A percentile compares a stretch with the other conserved stretches of the same genome.
phyloP scores from a whole-genome alignment of 306 rosid genomes.

The Bauhinia variegata region DNA sequence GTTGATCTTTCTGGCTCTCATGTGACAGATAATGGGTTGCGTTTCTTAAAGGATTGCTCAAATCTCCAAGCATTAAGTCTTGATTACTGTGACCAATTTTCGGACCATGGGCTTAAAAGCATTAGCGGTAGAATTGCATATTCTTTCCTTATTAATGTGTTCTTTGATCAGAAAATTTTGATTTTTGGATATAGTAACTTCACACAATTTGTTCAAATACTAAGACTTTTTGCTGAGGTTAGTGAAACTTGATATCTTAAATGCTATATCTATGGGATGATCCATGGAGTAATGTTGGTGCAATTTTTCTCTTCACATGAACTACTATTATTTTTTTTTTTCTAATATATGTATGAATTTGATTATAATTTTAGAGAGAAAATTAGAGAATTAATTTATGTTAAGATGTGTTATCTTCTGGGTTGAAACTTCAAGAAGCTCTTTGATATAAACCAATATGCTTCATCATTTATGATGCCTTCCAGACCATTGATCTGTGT shows the following conservation, averaged over 20 bases:
- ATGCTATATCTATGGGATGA: slow-evolving; percentile 9
- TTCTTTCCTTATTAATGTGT: slow-evolving; percentile 1
- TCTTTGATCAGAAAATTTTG: slow-evolving; percentile 12
- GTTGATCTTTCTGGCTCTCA: slow-evolving; percentile 68
- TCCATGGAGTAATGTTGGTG: neutral
- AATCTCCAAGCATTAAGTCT: slow-evolving; percentile 59
- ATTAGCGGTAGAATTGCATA: slow-evolving; percentile 53
- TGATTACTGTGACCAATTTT: slow-evolving; percentile 59
- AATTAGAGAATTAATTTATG: slow-evolving; percentile 7
- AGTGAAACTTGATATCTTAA: slow-evolving; percentile 13
- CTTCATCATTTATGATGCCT: too few relatives aligned
- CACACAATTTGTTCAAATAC: slow-evolving; percentile 13
- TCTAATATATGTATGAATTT: neutral
- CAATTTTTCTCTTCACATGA: neutral
- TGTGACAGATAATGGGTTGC: slow-evolving; percentile 61
- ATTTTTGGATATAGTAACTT: neutral
- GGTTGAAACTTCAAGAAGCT: too few relatives aligned
- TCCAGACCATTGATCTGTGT: neutral
- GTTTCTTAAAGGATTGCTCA: slow-evolving; percentile 55
- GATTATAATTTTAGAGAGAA: slow-evolving; percentile 8
- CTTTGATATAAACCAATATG: too few relatives aligned
- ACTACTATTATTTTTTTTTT: neutral
- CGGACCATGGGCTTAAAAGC: slow-evolving; percentile 64
- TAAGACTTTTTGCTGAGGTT: slow-evolving; percentile 15
- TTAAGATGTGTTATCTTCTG: neutral